phyloP scores from a whole-genome alignment of 805 yeast species.

The Yamadazyma philogaea region DNA sequence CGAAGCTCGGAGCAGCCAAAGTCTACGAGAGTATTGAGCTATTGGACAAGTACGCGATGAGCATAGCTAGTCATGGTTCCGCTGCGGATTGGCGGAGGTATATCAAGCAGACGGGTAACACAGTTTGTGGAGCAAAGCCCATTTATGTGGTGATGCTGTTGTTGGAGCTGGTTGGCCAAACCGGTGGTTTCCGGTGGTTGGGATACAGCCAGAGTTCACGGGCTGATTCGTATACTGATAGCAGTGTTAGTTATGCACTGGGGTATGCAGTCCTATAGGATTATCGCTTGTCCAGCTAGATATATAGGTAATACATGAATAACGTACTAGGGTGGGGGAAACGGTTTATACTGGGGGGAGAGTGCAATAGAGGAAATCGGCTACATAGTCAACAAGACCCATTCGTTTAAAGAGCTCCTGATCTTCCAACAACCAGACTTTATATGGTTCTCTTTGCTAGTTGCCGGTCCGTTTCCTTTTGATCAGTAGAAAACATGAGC shows the following conservation, averaged over 20 bases:
- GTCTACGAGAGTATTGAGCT: slow-evolving; percentile 71
- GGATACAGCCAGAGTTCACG: slow-evolving; percentile 75
- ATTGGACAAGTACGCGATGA: slow-evolving; percentile 72
- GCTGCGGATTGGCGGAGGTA: slow-evolving; percentile 64
- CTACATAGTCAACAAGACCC: no score
- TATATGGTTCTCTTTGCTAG: no score
- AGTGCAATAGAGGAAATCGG: neutral
- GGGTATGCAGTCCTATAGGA: slow-evolving; percentile 67
- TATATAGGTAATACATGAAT: no score
- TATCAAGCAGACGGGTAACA: slow-evolving; percentile 69
- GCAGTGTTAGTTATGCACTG: slow-evolving; percentile 90
- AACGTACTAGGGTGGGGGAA: no score
- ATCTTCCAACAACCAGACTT: no score
- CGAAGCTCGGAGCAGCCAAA: slow-evolving; percentile 30
- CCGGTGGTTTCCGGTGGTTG: slow-evolving; percentile 56
- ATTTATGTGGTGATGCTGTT: slow-evolving; percentile 26
- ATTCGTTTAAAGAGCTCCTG: no score
- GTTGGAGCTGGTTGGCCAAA: slow-evolving; percentile 8
- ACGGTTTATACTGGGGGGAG: neutral
- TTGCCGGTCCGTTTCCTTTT: no score
- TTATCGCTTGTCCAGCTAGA: no score
- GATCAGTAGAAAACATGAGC: no score
- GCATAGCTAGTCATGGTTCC: slow-evolving; percentile 52
- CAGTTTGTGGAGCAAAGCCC: slow-evolving; percentile 92
- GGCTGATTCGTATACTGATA: slow-evolving; percentile 49